These are phyloP conservation scores for Neoconidiobolus thromboides DNA, from an alignment of 371 early-diverging fungal species.

Conservation along the genomic window DNA sequence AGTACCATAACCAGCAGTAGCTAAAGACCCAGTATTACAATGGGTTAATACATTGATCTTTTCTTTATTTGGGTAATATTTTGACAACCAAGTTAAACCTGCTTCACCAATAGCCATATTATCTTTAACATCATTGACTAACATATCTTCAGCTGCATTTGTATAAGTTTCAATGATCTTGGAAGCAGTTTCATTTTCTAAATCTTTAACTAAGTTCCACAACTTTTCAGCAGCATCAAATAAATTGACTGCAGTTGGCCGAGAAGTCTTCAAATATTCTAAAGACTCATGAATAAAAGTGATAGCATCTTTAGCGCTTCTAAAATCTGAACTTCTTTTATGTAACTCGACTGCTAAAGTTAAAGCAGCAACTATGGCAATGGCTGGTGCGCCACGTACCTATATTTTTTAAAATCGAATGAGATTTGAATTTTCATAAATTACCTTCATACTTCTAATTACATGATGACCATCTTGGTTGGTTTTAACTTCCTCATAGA, in stretches of 20 bases:
- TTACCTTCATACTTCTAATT: slow-evolving; percentile 60
- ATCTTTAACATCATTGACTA: slow-evolving; percentile 65
- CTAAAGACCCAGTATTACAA: slow-evolving; percentile 88
- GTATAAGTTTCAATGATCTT: slow-evolving; percentile 37
- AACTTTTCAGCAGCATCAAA: slow-evolving; percentile 78
- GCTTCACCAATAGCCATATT: slow-evolving; percentile 70
- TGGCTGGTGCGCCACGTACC: slow-evolving; percentile 86
- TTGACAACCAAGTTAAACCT: slow-evolving; percentile 48
- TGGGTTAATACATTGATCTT: slow-evolving; percentile 67
- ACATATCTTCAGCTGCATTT: slow-evolving; percentile 63
- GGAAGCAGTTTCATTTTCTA: slow-evolving; percentile 9
- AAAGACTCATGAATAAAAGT: slow-evolving; percentile 37
- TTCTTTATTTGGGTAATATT: neutral
- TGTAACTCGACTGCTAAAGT: slow-evolving; percentile 70
- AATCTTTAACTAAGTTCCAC: slow-evolving; percentile 17
- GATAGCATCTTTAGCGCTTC: slow-evolving; percentile 16
- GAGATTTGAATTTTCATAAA: too few relatives aligned
- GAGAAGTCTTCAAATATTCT: slow-evolving; percentile 66
- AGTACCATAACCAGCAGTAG: slow-evolving; percentile 76
- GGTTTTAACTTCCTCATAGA: slow-evolving; percentile 46
- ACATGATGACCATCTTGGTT: slow-evolving; percentile 64
- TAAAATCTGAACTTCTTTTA: slow-evolving; percentile 5
- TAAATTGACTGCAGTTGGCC: slow-evolving; percentile 92
- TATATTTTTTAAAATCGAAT: neutral
- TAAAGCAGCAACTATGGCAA: slow-evolving; percentile 88